phyloP scores from a whole-genome alignment of 192 early-diverging fungal species.

The Podila epicladia region DNA sequence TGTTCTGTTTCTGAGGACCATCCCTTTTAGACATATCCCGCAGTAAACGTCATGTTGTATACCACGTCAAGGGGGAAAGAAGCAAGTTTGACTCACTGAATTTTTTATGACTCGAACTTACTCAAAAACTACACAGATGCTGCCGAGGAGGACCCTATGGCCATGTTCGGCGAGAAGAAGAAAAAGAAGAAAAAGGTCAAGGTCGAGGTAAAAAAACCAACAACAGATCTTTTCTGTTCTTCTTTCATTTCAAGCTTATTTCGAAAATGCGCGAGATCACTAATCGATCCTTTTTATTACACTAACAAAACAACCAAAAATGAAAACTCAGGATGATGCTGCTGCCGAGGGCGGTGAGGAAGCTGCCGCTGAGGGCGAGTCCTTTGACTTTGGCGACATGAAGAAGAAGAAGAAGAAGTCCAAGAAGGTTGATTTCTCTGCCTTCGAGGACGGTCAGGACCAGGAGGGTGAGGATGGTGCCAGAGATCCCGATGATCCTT shows the following conservation, averaged over 20 bases:
- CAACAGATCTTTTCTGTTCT: not conserved
- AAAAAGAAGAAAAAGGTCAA: slow-evolving; percentile 91
- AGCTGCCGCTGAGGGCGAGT: slow-evolving; percentile 55
- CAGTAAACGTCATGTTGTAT: not conserved
- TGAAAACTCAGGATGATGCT: slow-evolving; percentile 44
- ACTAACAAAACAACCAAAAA: too few relatives aligned
- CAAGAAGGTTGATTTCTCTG: slow-evolving; percentile 83
- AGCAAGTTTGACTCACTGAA: too few relatives aligned
- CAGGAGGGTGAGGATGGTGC: slow-evolving; percentile 61
- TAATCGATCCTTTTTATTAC: too few relatives aligned
- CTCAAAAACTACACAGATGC: slow-evolving; percentile 6
- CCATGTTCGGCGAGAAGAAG: slow-evolving; percentile 85
- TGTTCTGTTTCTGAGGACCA: not conserved
- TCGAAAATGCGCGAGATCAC: too few relatives aligned
- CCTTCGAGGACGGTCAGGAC: slow-evolving; percentile 72
- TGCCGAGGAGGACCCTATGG: slow-evolving; percentile 65
- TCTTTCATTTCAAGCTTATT: not conserved
- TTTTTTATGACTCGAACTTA: not conserved
- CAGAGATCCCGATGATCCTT: slow-evolving; percentile 63
- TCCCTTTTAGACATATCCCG: not conserved
- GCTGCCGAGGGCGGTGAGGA: slow-evolving; percentile 53
- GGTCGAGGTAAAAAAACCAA: slow-evolving; percentile 23
- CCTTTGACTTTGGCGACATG: slow-evolving; percentile 70
- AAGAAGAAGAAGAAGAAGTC: slow-evolving; percentile 86
- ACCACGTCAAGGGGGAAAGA: too few relatives aligned